Evolutionary conservation across 139 green algal species (phyloP), one percentile per base, ranked within the genome.

Genomic region (Dunaliella sp.): DNA sequence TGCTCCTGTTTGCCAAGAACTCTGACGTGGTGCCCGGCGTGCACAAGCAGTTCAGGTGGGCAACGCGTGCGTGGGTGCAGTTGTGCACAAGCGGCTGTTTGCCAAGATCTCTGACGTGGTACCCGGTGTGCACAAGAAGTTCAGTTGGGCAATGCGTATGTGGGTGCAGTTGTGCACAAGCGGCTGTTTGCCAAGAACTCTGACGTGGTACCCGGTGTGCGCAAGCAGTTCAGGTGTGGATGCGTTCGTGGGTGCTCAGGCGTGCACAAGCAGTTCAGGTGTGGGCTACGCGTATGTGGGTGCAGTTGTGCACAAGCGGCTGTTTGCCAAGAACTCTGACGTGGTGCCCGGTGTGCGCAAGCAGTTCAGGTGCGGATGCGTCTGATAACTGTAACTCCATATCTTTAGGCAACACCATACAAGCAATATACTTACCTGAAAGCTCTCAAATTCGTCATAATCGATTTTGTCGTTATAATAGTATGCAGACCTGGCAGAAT

Each of bases 1-100:
- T 98, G 82, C 84, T 97, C 84, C 84, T 98, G 57, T 95, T 97
- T 87, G 94, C 90, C 38, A 98, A 98, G 85, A 75, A 77, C 7
- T 33, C 83, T 0, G 88, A 87, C 33, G 88, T 92, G 28, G 94
- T 91, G 38, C 82, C 91, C 2, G 77, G 37, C 0, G 75, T 98
- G 78, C 89, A 95, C n/a, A 22, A n/a, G 22, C 91, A 95, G 84
- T 98, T 98, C 91, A 94, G 92, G 93, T 93, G 84, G 1, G 89
- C 74, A 79, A 30, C 76, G 76, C 33, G 31, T 65, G 48, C n/a
- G 26, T 33, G 31, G 21, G 1, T 21, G 22, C 73, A 36, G 73
- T 2, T 78, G 73, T 78, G 73, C 73, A 78, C 76, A 28, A 81
- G 30, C 76, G 12, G 22, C n/a, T n/a, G n/a, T n/a, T n/a, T n/a